Percentiles rank a stretch among this genome's conserved stretches.
These are phyloP conservation scores for Zea mays DNA, from an alignment of 176 grass and related monocot genomes.

Conservation along the genomic window DNA sequence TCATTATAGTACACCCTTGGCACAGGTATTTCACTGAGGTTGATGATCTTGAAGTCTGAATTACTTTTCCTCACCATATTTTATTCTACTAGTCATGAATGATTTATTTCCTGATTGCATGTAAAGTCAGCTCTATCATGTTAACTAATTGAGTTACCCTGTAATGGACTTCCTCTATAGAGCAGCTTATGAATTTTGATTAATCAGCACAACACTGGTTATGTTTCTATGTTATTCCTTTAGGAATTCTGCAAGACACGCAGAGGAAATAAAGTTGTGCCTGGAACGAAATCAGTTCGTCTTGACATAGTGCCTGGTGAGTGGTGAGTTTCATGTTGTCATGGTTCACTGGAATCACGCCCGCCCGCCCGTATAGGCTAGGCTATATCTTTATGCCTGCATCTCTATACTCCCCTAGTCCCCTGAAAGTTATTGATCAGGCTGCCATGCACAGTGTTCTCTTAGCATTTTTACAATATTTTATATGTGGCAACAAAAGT, in stretches of 20 bases:
- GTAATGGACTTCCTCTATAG: too few relatives aligned
- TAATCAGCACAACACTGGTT: conserved; percentile 6
- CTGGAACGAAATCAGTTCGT: conserved; percentile 57
- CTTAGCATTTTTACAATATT: conserved; percentile 15
- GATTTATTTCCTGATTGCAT: background rate
- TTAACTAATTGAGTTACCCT: conserved; percentile 13
- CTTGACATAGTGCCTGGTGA: conserved; percentile 76
- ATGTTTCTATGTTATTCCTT: conserved; percentile 20
- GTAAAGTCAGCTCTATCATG: background rate
- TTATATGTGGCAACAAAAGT: too few relatives aligned
- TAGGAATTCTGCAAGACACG: conserved; percentile 92
- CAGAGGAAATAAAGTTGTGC: conserved; percentile 73
- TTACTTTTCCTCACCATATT: background rate
- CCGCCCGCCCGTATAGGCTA: background rate
- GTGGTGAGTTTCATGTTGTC: conserved; percentile 47
- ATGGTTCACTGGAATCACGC: background rate
- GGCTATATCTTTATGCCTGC: background rate
- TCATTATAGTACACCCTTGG: background rate
- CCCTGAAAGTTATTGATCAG: background rate
- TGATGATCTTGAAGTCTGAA: background rate
- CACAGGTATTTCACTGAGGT: background rate
- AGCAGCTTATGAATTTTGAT: conserved; percentile 34
- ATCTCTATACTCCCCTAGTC: background rate
- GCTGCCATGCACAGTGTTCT: background rate
- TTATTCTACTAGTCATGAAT: conserved; percentile 9